These are phyloP conservation scores for Pythium phragmitis DNA, from an alignment of 352 stramenopile species.

Conservation along the genomic window DNA sequence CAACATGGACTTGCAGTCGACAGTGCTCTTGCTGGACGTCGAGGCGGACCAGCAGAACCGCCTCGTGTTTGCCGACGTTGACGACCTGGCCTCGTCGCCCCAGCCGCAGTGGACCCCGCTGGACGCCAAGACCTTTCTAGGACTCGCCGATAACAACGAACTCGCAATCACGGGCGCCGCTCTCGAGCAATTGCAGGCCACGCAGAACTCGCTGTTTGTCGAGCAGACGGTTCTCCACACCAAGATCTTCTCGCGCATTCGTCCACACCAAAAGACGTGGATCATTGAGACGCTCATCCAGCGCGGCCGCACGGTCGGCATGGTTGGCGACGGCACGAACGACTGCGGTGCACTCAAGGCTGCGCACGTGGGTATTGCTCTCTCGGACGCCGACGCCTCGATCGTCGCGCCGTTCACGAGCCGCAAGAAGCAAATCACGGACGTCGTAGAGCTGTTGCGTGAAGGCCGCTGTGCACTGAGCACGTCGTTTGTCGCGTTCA, in stretches of 20 bases:
- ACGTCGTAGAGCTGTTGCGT: slow-evolving; percentile 80
- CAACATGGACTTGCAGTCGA: slow-evolving; percentile 67
- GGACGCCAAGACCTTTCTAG: slow-evolving; percentile 47
- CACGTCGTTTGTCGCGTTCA: slow-evolving; percentile 88
- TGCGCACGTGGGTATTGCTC: slow-evolving; percentile 84
- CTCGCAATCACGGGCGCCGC: slow-evolving; percentile 67
- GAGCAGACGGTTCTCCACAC: slow-evolving; percentile 52
- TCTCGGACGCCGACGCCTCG: slow-evolving; percentile 83
- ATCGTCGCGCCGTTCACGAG: slow-evolving; percentile 89
- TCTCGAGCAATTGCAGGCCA: slow-evolving; percentile 42
- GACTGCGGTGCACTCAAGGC: slow-evolving; percentile 86
- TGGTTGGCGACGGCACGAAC: slow-evolving; percentile 77
- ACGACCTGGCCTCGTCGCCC: slow-evolving; percentile 41
- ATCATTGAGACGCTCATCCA: slow-evolving; percentile 70
- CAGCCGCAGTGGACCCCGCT: slow-evolving; percentile 37
- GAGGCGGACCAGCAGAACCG: slow-evolving; percentile 11
- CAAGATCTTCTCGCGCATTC: slow-evolving; percentile 74
- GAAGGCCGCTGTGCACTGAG: slow-evolving; percentile 90
- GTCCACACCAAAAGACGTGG: slow-evolving; percentile 80
- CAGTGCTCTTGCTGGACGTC: slow-evolving; percentile 43
- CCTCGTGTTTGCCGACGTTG: slow-evolving; percentile 60
- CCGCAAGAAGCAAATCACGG: slow-evolving; percentile 75
- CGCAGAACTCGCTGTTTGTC: slow-evolving; percentile 38
- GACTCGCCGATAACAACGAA: slow-evolving; percentile 53
- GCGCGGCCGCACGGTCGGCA: slow-evolving; percentile 52